Evolutionary conservation across 441 rosid genomes (phyloP).

Genomic region (Lepidium campestre): DNA sequence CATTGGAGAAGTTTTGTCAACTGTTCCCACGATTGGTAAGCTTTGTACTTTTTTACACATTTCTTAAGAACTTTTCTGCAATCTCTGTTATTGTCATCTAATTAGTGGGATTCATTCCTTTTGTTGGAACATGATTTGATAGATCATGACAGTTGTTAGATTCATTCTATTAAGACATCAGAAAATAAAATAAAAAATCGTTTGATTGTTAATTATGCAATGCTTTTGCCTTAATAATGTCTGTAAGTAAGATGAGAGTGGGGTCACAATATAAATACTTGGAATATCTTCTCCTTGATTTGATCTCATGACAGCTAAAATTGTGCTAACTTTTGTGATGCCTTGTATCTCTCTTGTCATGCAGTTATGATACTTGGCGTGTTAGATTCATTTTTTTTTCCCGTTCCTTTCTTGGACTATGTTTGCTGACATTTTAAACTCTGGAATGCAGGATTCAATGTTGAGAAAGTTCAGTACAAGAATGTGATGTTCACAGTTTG

Average conservation of each 20-base stretch:
- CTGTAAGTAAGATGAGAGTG: background rate
- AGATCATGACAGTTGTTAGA: background rate
- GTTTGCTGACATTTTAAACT: background rate
- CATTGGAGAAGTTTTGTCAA: slow-evolving; percentile 95
- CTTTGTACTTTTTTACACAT: background rate
- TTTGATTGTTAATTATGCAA: background rate
- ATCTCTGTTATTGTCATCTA: background rate
- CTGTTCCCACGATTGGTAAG: slow-evolving; percentile 91
- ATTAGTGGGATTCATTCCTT: background rate
- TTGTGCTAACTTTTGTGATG: background rate
- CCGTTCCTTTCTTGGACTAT: background rate
- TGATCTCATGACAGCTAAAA: background rate
- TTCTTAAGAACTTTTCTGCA: background rate
- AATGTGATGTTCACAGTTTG: slow-evolving; percentile 97
- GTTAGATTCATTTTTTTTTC: background rate
- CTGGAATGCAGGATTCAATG: slow-evolving; percentile 23
- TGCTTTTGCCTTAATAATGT: background rate
- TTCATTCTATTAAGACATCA: background rate
- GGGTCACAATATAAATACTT: background rate
- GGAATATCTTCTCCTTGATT: background rate
- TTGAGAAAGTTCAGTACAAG: slow-evolving; percentile 46
- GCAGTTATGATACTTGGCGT: background rate
- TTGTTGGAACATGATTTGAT: background rate
- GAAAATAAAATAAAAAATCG: no score
- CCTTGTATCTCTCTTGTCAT: background rate